Conservation (phyloP, 805 yeast genomes). For the Yamadazyma tumulicola region DNA sequence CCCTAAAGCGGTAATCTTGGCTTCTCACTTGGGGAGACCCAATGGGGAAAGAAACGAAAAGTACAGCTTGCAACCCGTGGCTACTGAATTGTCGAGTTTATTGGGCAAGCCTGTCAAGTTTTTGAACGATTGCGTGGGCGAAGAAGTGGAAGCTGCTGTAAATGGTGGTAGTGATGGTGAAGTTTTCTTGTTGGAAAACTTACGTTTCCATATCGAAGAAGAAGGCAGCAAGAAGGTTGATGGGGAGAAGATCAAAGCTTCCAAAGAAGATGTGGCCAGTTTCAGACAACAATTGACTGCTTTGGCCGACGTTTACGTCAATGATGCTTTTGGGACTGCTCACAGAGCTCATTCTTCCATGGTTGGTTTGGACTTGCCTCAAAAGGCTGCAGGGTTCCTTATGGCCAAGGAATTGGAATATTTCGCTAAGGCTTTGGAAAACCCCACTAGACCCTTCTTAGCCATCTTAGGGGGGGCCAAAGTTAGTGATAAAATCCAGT, state of each 20-base stretch:
- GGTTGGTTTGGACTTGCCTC: constrained; percentile 95
- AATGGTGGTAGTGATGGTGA: constrained; percentile 72
- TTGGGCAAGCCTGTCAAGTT: constrained; percentile 71
- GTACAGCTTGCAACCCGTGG: constrained; percentile 91
- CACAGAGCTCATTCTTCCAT: constrained; percentile 99
- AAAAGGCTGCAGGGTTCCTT: constrained; percentile 98
- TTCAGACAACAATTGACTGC: constrained; percentile 90
- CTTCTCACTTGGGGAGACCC: constrained; percentile 99
- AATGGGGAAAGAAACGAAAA: constrained; percentile 86
- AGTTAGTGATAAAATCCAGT: constrained; percentile 97
- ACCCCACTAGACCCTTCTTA: constrained; percentile 96
- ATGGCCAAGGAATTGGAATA: constrained; percentile 95
- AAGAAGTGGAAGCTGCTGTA: constrained; percentile 79
- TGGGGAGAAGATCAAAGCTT: constrained; percentile 93
- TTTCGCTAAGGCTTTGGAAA: constrained; percentile 97
- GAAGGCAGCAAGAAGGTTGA: constrained; percentile 88
- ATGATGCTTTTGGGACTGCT: constrained; percentile 99
- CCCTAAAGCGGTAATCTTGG: constrained; percentile 88
- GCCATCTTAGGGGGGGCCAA: constrained; percentile 99
- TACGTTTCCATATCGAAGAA: constrained; percentile 97
- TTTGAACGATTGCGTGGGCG: constrained; percentile 89
- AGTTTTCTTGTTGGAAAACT: constrained; percentile 90
- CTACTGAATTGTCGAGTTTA: constrained; percentile 78
- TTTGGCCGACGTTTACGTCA: constrained; percentile 93
- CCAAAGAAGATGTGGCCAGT: constrained; percentile 72